These are phyloP conservation scores for Suhomyces terraborum DNA, from an alignment of 1,139 yeast genomes.

Conservation along the genomic window DNA sequence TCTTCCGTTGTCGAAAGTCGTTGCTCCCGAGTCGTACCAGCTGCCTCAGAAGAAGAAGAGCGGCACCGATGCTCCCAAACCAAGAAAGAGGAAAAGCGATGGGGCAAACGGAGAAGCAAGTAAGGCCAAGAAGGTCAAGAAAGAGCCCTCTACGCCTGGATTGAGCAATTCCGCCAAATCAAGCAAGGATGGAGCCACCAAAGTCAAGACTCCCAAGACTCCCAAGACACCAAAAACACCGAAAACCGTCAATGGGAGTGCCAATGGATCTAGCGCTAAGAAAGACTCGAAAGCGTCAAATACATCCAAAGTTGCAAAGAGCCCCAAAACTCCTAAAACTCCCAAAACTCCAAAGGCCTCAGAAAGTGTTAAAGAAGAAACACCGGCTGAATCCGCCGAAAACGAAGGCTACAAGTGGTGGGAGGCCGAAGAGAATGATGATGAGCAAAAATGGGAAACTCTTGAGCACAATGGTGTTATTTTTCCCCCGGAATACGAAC, in stretches of 20 bases:
- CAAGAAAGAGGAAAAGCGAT: constrained; percentile 8
- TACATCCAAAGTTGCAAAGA: constrained; percentile 9
- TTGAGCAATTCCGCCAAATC: background rate
- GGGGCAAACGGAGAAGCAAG: constrained; percentile 5
- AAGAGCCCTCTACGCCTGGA: background rate
- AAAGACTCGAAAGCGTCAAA: constrained; percentile 2
- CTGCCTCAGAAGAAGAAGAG: background rate
- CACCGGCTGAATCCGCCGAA: constrained; percentile 35
- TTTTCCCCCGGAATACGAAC: constrained; percentile 90
- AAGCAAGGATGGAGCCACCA: background rate
- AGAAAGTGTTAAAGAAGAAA: constrained; percentile 8
- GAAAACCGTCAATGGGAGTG: background rate
- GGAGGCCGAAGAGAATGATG: constrained; percentile 74
- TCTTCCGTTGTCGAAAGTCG: constrained; percentile 14
- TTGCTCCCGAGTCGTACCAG: background rate
- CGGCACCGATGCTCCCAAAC: constrained; percentile 10
- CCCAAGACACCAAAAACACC: constrained; percentile 1
- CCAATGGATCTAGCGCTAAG: background rate
- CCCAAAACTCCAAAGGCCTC: constrained; percentile 9
- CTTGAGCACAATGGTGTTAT: constrained; percentile 88
- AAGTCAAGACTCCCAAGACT: constrained; percentile 1
- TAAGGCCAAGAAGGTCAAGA: constrained; percentile 6
- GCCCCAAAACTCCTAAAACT: constrained; percentile 7
- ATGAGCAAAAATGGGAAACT: constrained; percentile 80
- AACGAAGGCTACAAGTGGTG: constrained; percentile 79